A percentile compares a stretch with the other conserved stretches of the same genome.
phyloP scores from a whole-genome alignment of 2,329 filamentous ascomycete species.

The Curvularia lunata region DNA sequence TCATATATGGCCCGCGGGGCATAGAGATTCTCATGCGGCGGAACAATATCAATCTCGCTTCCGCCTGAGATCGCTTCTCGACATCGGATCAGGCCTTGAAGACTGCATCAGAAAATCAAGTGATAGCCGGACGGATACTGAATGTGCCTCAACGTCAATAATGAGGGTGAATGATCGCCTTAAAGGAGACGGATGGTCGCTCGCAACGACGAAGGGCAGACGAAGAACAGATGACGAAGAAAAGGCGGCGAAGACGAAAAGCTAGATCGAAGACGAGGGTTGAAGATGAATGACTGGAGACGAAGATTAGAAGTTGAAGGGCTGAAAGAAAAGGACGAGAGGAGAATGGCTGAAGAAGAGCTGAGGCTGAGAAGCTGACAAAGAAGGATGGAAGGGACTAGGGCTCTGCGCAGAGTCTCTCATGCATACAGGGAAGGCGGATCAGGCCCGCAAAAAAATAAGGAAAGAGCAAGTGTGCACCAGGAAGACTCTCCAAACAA shows the following conservation, averaged over 20 bases:
- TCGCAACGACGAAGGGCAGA: not conserved
- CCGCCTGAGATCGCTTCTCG: not conserved
- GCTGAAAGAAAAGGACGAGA: too few species aligned
- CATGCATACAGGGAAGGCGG: not conserved
- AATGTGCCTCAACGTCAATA: not conserved
- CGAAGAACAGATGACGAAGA: too few species aligned
- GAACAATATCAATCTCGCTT: not conserved
- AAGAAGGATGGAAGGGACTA: not conserved
- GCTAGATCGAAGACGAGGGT: too few species aligned
- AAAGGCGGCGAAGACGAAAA: too few species aligned
- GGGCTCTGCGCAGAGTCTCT: not conserved
- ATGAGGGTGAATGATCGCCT: not conserved
- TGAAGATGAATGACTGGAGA: too few species aligned
- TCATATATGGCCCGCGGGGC: slow-evolving; percentile 7
- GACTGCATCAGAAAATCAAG: not conserved
- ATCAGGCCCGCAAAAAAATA: not conserved
- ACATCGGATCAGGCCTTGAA: not conserved
- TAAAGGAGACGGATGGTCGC: not conserved
- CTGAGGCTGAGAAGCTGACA: too few species aligned
- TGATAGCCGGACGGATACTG: not conserved
- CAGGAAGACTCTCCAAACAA: not conserved
- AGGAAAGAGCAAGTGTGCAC: not conserved
- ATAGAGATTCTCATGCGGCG: slow-evolving; percentile 6
- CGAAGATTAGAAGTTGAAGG: too few species aligned
- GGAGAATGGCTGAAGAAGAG: too few species aligned